Conservation (phyloP, 2,329 filamentous ascomycete species). For the Colletotrichum musae region DNA sequence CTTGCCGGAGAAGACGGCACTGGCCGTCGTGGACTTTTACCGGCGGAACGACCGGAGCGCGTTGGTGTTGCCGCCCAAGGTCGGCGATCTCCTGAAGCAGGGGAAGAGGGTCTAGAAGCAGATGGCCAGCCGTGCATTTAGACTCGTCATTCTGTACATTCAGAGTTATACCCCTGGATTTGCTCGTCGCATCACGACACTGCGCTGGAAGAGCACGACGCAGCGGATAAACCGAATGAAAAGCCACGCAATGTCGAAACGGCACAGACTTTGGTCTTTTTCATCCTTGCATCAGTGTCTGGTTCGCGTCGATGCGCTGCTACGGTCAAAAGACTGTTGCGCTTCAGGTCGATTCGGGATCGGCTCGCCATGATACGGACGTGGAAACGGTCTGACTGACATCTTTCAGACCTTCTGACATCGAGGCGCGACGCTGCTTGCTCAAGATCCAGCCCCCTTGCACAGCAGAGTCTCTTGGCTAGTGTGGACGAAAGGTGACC, state of each 20-base stretch:
- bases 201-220: not conserved
- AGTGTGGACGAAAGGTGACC: too few relatives aligned
- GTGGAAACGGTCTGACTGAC: too few relatives aligned
- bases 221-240: not conserved
- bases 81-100: slow-evolving; percentile 78
- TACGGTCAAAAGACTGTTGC: too few relatives aligned
- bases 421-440: too few relatives aligned
- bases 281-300: too few relatives aligned
- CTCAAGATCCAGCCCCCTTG: too few relatives aligned
- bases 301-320: too few relatives aligned
- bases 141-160: slow-evolving; percentile 4
- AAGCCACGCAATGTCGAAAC: not conserved
- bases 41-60: slow-evolving; percentile 89
- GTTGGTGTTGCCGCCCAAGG: slow-evolving; percentile 91
- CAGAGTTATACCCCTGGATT: slow-evolving; percentile 22
- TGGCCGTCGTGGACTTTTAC: slow-evolving; percentile 90
- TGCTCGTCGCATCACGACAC: not conserved
- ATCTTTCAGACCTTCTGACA: too few relatives aligned
- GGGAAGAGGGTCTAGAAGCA: slow-evolving; percentile 69
- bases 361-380: too few relatives aligned
- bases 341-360: too few relatives aligned
- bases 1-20: slow-evolving; percentile 89
- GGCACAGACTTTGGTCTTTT: too few relatives aligned
- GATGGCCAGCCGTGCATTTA: not conserved
- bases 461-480: too few relatives aligned